These are phyloP conservation scores for Hymenoscyphus salicellus DNA, from an alignment of 2,329 filamentous ascomycete genomes.

Conservation along the genomic window DNA sequence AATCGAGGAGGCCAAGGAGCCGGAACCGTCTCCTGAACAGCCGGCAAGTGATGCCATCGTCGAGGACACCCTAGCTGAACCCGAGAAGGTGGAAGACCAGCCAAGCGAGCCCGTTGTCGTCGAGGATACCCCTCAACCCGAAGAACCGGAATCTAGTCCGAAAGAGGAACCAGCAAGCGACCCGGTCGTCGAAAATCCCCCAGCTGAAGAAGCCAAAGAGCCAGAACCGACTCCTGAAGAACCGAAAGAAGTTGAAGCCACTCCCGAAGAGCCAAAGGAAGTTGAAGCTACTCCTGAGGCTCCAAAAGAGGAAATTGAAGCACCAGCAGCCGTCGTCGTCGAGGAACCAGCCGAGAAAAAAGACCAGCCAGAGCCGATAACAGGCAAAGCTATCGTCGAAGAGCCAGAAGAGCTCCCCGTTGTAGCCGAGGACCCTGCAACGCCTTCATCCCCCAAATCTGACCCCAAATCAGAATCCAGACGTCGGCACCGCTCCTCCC, in stretches of 20 bases:
- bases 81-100: too few relatives aligned
- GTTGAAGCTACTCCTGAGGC: too few relatives aligned
- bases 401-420: conserved; percentile 27
- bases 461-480: not conserved
- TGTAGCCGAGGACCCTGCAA: conserved; percentile 18
- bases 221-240: not conserved
- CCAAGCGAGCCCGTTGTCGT: too few relatives aligned
- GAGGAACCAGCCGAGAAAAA: too few relatives aligned
- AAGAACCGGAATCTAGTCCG: not conserved
- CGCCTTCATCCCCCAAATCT: not conserved
- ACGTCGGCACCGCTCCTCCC: conserved; percentile 1
- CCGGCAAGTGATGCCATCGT: too few relatives aligned
- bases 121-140: too few relatives aligned
- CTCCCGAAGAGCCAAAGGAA: not conserved
- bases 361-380: conserved; percentile 12
- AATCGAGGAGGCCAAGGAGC: not conserved
- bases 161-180: conserved; percentile 7
- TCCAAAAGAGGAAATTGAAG: too few relatives aligned
- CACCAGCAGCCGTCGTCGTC: not conserved
- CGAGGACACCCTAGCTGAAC: too few relatives aligned
- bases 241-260: not conserved
- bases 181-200: too few relatives aligned
- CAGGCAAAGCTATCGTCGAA: conserved; percentile 26
- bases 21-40: not conserved
- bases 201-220: too few relatives aligned